A percentile compares a stretch with the other conserved stretches of the same genome.
Evolutionary conservation across 2,329 filamentous ascomycete genomes (phyloP).

Genomic region (Calonectria naviculata): DNA sequence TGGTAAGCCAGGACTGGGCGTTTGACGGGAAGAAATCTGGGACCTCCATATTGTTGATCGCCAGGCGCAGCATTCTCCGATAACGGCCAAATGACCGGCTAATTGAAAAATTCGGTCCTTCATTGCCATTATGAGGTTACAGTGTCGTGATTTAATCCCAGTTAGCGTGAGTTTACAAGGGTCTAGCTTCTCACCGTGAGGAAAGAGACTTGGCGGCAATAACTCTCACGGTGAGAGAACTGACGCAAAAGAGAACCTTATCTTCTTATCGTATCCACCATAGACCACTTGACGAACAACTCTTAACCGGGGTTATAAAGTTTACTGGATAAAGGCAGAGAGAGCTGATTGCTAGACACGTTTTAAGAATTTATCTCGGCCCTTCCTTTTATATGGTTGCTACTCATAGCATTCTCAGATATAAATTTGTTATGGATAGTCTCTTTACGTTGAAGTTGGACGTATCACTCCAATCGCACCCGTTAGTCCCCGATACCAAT

Average conservation of each 20-base stretch:
- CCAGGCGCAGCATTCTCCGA: background rate
- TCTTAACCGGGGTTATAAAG: background rate
- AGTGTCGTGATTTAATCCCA: background rate
- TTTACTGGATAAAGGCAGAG: too few species aligned
- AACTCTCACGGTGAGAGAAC: background rate
- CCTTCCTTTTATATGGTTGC: too few species aligned
- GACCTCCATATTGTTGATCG: too few species aligned
- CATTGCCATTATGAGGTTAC: background rate
- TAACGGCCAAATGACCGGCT: background rate
- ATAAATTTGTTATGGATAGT: too few species aligned
- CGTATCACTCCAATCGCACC: too few species aligned
- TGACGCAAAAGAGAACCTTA: background rate
- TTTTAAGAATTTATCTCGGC: too few species aligned
- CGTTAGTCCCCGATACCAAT: too few species aligned
- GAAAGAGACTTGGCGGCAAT: background rate
- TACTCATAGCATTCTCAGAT: too few species aligned
- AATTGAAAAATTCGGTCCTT: too few species aligned
- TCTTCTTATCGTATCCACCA: background rate
- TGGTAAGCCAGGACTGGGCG: background rate
- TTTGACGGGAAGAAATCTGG: background rate
- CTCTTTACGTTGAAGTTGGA: too few species aligned
- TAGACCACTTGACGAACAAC: background rate
- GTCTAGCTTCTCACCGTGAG: background rate
- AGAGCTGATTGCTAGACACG: too few species aligned
- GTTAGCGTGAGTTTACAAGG: background rate